Evolutionary conservation across 768 basidiomycete genomes (phyloP).

Genomic region (Rhodotorula graminis): DNA sequence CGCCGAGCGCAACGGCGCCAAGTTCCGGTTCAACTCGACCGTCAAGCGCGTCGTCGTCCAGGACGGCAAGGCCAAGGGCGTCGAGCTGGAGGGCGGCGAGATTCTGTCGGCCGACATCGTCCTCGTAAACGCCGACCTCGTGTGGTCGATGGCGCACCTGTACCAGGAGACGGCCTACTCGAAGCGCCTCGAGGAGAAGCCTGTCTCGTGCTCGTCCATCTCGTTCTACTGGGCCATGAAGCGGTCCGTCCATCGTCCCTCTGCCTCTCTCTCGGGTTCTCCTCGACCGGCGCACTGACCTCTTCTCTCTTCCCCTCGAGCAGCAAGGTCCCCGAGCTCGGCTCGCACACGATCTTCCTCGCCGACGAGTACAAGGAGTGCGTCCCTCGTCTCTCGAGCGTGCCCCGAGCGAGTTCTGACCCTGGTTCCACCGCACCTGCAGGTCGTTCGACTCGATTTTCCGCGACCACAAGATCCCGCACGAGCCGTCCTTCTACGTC

Average conservation of each 20-base stretch:
- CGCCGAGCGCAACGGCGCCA: constrained; percentile 46
- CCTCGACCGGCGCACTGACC: neutral
- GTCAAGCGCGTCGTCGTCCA: constrained; percentile 45
- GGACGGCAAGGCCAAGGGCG: constrained; percentile 45
- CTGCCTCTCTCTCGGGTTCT: neutral
- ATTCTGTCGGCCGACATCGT: constrained; percentile 40
- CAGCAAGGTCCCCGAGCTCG: constrained; percentile 42
- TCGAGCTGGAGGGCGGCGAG: constrained; percentile 45
- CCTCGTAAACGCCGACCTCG: constrained; percentile 51
- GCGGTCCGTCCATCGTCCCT: too few relatives aligned
- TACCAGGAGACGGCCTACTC: constrained; percentile 42
- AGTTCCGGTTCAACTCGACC: constrained; percentile 47
- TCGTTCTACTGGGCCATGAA: constrained; percentile 52
- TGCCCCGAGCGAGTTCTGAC: neutral
- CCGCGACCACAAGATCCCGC: constrained; percentile 48
- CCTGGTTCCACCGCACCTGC: rapidly evolving
- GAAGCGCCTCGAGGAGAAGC: constrained; percentile 32
- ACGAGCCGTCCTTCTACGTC: constrained; percentile 51
- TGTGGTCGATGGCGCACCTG: constrained; percentile 50
- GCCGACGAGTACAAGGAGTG: constrained; percentile 51
- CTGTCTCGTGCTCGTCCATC: constrained; percentile 49
- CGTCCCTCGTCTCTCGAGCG: neutral
- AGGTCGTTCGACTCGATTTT: constrained; percentile 50
- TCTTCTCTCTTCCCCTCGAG: neutral
- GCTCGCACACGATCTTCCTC: constrained; percentile 52